These are phyloP conservation scores for Carex scoparia DNA, from an alignment of 176 grass and related monocot species.

Conservation along the genomic window DNA sequence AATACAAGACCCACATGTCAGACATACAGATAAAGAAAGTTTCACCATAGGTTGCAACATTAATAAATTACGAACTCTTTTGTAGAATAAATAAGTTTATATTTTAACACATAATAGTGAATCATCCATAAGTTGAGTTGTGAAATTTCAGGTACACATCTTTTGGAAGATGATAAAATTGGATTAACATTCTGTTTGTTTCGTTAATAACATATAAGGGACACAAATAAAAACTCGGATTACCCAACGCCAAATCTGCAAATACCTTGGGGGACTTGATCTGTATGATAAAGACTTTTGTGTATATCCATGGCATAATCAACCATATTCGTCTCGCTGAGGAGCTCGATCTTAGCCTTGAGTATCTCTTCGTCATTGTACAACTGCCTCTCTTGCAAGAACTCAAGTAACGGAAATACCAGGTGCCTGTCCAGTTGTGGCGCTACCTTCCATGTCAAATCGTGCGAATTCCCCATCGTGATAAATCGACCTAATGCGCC, in stretches of 20 bases:
- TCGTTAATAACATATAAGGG: not conserved
- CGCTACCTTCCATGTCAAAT: conserved; percentile 56
- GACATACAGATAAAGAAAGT: not conserved
- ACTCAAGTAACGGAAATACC: conserved; percentile 80
- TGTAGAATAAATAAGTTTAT: not conserved
- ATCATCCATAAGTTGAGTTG: not conserved
- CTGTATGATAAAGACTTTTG: conserved; percentile 76
- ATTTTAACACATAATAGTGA: not conserved
- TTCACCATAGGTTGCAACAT: not conserved
- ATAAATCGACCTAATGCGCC: not conserved
- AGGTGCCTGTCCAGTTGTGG: conserved; percentile 69
- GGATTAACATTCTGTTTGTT: not conserved
- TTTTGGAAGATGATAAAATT: not conserved
- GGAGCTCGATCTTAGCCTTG: conserved; percentile 78
- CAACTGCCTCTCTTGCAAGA: conserved; percentile 68
- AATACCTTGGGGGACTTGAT: conserved; percentile 66
- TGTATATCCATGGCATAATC: conserved; percentile 98
- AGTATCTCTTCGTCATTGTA: conserved; percentile 71
- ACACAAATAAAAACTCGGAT: not conserved
- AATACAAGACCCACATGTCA: not conserved
- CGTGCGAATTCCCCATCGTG: conserved; percentile 26
- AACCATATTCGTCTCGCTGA: conserved; percentile 95
- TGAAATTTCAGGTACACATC: not conserved
- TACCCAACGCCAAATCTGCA: not conserved
- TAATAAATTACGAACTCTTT: not conserved